These are phyloP conservation scores for Pseudocercospora fijiensis DNA, from an alignment of 2,329 filamentous ascomycete species.

Conservation along the genomic window DNA sequence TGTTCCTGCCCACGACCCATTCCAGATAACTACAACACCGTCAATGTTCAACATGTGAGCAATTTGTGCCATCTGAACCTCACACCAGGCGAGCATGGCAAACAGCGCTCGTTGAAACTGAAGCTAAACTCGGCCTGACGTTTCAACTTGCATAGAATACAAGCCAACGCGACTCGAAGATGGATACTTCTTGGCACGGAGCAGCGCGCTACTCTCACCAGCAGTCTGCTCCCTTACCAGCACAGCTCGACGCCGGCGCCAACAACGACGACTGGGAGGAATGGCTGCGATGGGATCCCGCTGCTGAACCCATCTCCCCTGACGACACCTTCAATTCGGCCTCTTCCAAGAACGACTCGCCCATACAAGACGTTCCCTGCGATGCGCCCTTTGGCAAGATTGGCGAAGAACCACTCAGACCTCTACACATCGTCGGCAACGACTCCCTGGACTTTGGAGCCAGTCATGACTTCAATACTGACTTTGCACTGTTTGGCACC, in stretches of 20 bases:
- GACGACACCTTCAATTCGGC: constrained; percentile 38
- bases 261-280: constrained; percentile 46
- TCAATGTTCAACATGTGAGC: background rate
- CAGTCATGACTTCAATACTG: constrained; percentile 17
- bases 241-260: constrained; percentile 16
- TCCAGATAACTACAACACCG: background rate
- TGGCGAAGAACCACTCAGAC: constrained; percentile 31
- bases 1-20: background rate
- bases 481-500: constrained; percentile 31
- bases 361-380: constrained; percentile 36
- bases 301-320: constrained; percentile 38
- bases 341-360: constrained; percentile 40
- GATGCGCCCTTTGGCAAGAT: constrained; percentile 29
- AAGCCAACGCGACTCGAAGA: constrained; percentile 13
- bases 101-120: background rate
- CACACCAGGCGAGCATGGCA: background rate
- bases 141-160: constrained; percentile 17
- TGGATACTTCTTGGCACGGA: constrained; percentile 26
- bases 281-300: constrained; percentile 51
- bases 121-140: constrained; percentile 3
- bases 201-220: constrained; percentile 13
- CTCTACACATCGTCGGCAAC: constrained; percentile 38
- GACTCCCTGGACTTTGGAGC: constrained; percentile 33
- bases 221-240: constrained; percentile 20
- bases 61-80: background rate